Evolutionary conservation across 1,139 yeast genomes (phyloP).

Genomic region (Hansenula lynferdii): DNA sequence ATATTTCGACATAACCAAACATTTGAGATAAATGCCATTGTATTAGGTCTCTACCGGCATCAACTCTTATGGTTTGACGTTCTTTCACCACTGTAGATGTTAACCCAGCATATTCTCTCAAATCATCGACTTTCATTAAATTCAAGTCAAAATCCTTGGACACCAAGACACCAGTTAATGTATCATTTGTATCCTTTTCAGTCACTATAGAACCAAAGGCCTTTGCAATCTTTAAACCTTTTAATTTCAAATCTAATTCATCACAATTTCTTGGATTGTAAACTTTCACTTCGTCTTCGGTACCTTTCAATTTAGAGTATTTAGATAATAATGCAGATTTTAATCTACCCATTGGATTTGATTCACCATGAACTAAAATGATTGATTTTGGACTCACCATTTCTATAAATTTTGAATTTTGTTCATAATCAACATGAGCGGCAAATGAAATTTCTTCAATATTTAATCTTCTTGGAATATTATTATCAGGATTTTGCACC

Average conservation of each 20-base stretch:
- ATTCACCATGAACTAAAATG: slow-evolving; percentile 96
- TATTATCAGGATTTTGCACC: slow-evolving; percentile 67
- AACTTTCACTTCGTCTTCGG: slow-evolving; percentile 88
- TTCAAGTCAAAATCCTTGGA: slow-evolving; percentile 88
- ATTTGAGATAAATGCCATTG: slow-evolving; percentile 91
- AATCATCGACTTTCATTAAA: slow-evolving; percentile 76
- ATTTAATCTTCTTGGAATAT: slow-evolving; percentile 79
- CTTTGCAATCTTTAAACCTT: slow-evolving; percentile 81
- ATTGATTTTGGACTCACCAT: slow-evolving; percentile 77
- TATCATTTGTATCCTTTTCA: slow-evolving; percentile 33
- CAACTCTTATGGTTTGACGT: slow-evolving; percentile 69
- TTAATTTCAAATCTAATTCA: slow-evolving; percentile 67
- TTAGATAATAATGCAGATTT: slow-evolving; percentile 90
- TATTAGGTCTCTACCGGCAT: slow-evolving; percentile 76
- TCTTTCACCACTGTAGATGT: slow-evolving; percentile 85
- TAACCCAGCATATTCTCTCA: slow-evolving; percentile 83
- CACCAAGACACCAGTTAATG: slow-evolving; percentile 79
- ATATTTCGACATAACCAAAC: slow-evolving; percentile 80
- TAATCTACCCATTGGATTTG: slow-evolving; percentile 95
- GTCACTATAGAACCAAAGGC: slow-evolving; percentile 78
- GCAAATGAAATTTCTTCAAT: slow-evolving; percentile 98
- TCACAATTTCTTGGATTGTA: slow-evolving; percentile 93
- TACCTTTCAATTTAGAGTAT: slow-evolving; percentile 75
- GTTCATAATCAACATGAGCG: slow-evolving; percentile 96
- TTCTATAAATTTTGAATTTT: slow-evolving; percentile 87